phyloP scores from a whole-genome alignment of 768 basidiomycete species.

The Pilatotrama ljubarskyi region DNA sequence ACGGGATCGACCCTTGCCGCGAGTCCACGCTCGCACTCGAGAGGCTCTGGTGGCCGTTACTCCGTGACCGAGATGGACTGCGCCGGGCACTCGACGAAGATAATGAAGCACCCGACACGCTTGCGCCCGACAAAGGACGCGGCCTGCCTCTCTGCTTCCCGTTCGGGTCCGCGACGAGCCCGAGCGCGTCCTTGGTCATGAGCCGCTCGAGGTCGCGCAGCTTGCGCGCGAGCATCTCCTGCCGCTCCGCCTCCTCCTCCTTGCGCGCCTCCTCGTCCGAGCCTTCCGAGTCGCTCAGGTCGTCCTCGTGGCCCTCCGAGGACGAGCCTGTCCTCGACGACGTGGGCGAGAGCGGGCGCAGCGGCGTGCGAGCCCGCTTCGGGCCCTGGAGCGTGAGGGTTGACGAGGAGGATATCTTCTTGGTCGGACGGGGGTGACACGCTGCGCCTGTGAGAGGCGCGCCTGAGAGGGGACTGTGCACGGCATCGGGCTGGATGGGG shows the following conservation, averaged over 20 bases:
- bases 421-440: conserved; percentile 27
- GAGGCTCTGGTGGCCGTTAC: conserved; percentile 65
- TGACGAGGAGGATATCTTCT: conserved; percentile 67
- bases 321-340: conserved; percentile 35
- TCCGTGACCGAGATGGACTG: conserved; percentile 43
- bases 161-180: conserved; percentile 51
- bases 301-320: not conserved
- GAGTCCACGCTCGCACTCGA: conserved; percentile 71
- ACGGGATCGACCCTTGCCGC: conserved; percentile 76
- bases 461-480: conserved; percentile 8
- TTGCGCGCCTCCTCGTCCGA: conserved; percentile 52
- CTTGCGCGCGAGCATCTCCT: conserved; percentile 65
- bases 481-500: not conserved
- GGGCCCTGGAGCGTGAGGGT: conserved; percentile 66
- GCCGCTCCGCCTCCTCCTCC: conserved; percentile 75
- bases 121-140: conserved; percentile 20
- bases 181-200: conserved; percentile 74
- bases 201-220: conserved; percentile 65
- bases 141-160: conserved; percentile 14
- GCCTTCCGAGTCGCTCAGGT: conserved; percentile 45
- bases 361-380: conserved; percentile 37
- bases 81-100: conserved; percentile 32
- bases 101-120: conserved; percentile 14
- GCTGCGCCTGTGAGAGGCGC: not conserved
- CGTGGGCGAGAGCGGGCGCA: conserved; percentile 49